phyloP scores from a whole-genome alignment of 176 grass and related monocot species.

The Zoysia pacifica region DNA sequence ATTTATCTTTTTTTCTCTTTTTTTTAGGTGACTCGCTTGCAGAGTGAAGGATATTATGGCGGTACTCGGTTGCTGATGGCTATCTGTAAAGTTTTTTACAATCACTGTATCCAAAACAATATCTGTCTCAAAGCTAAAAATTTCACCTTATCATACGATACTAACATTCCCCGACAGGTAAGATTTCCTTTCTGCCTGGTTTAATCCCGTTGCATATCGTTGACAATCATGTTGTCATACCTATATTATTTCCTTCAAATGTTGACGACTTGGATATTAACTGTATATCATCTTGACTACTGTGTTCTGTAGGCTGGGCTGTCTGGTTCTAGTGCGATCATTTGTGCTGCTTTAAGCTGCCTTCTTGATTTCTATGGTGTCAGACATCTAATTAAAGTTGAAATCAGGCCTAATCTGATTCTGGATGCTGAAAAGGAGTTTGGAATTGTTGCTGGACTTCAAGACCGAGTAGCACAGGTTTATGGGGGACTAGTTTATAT shows the following conservation, averaged over 20 bases:
- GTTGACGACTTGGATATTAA: neutral
- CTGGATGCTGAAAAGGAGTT: slow-evolving; percentile 75
- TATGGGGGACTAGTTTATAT: slow-evolving; percentile 78
- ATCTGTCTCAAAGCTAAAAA: slow-evolving; percentile 64
- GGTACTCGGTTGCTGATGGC: slow-evolving; percentile 79
- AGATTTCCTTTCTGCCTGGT: neutral
- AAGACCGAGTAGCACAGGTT: slow-evolving; percentile 77
- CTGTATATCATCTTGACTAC: neutral
- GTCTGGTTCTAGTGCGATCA: slow-evolving; percentile 80
- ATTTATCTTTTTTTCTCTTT: neutral
- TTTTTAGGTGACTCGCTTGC: slow-evolving; percentile 51
- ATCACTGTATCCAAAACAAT: slow-evolving; percentile 48
- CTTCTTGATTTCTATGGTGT: slow-evolving; percentile 80
- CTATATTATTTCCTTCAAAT: slow-evolving; percentile 4
- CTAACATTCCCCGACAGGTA: slow-evolving; percentile 91
- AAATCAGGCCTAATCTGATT: slow-evolving; percentile 71
- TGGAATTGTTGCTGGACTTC: slow-evolving; percentile 83
- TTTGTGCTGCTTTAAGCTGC: slow-evolving; percentile 85
- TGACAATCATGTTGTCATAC: neutral
- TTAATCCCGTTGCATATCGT: neutral
- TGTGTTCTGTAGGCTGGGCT: slow-evolving; percentile 61
- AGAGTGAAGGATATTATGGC: slow-evolving; percentile 76
- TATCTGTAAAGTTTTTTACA: slow-evolving; percentile 73
- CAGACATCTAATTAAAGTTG: slow-evolving; percentile 65
- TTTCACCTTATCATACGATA: slow-evolving; percentile 82